These are phyloP conservation scores for Samsoniella hepiali DNA, from an alignment of 2,329 filamentous ascomycete genomes.

Conservation along the genomic window DNA sequence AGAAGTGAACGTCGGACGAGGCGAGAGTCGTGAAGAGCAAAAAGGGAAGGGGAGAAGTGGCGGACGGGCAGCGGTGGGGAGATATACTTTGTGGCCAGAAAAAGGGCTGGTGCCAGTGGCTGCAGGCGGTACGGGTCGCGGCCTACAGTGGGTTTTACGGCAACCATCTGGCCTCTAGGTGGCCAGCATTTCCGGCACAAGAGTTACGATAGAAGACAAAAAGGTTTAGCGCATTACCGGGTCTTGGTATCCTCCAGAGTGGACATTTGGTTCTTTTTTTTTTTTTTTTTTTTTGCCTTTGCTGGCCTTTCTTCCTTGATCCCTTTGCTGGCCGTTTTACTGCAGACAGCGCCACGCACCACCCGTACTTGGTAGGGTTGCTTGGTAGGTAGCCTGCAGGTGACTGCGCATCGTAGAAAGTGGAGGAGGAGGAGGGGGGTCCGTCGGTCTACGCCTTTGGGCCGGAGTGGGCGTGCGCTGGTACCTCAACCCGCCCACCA, in stretches of 20 bases:
- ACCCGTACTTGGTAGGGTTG: too few species aligned
- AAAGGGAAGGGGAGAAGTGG: constrained; percentile 40
- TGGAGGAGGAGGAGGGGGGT: constrained; percentile 1
- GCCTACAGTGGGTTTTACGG: constrained; percentile 1
- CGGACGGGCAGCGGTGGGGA: constrained; percentile 34
- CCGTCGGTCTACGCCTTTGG: constrained; percentile 2
- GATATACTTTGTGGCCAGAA: constrained; percentile 33
- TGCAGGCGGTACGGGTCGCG: constrained; percentile 3
- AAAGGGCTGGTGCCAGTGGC: constrained; percentile 38
- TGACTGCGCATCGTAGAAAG: not conserved
- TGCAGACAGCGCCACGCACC: constrained; percentile 4
- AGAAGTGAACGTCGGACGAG: constrained; percentile 58
- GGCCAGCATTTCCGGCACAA: not conserved
- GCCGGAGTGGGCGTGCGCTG: not conserved
- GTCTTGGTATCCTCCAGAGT: constrained; percentile 5
- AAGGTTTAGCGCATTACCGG: not conserved
- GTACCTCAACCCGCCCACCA: not conserved
- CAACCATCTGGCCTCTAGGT: not conserved
- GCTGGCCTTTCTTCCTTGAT: not conserved
- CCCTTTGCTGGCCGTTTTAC: not conserved
- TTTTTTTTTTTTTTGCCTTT: not conserved
- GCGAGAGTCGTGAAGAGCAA: constrained; percentile 51
- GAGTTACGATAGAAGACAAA: not conserved
- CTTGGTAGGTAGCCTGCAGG: constrained; percentile 8
- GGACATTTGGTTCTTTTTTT: not conserved